Conservation (phyloP, 1,284 basidiomycete genomes). For the Apiotrichum akiyoshidainum region DNA sequence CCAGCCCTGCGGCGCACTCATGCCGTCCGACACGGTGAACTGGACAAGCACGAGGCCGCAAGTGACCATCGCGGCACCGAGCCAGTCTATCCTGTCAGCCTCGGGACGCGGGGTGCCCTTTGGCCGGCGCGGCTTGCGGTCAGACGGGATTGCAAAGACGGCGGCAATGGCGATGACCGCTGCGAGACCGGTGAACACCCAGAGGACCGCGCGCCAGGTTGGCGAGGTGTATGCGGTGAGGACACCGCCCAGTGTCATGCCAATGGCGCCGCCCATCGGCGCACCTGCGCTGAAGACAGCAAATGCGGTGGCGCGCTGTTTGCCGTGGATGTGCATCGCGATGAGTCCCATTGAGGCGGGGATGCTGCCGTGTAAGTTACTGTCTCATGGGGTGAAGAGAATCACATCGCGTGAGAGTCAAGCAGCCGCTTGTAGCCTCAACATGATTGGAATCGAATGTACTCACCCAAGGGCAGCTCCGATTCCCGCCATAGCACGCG, state of each 20-base stretch:
- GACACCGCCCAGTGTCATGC: conserved; percentile 19
- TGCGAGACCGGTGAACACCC: conserved; percentile 18
- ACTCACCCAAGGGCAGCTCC: conserved; percentile 36
- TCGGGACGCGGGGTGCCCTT: not conserved
- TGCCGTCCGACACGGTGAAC: conserved; percentile 70
- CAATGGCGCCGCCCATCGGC: conserved; percentile 16
- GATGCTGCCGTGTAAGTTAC: conserved; percentile 7
- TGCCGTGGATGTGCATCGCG: conserved; percentile 24
- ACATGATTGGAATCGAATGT: too few relatives aligned
- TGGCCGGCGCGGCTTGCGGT: not conserved
- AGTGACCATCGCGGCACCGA: conserved; percentile 19
- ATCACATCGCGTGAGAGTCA: too few relatives aligned
- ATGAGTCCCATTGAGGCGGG: conserved; percentile 22
- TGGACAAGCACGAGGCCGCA: conserved; percentile 56
- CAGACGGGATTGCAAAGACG: conserved; percentile 11
- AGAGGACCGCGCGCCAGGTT: conserved; percentile 18
- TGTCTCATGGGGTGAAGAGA: conserved; percentile 13
- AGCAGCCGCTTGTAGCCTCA: too few relatives aligned
- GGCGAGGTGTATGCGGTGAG: conserved; percentile 13
- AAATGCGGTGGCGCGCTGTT: conserved; percentile 21
- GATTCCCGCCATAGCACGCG: conserved; percentile 34
- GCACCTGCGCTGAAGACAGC: conserved; percentile 20
- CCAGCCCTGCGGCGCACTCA: conserved; percentile 64
- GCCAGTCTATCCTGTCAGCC: conserved; percentile 15
- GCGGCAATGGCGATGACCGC: not conserved